Evolutionary conservation across 768 basidiomycete genomes (phyloP).

Genomic region (Rhizopogon sp.): DNA sequence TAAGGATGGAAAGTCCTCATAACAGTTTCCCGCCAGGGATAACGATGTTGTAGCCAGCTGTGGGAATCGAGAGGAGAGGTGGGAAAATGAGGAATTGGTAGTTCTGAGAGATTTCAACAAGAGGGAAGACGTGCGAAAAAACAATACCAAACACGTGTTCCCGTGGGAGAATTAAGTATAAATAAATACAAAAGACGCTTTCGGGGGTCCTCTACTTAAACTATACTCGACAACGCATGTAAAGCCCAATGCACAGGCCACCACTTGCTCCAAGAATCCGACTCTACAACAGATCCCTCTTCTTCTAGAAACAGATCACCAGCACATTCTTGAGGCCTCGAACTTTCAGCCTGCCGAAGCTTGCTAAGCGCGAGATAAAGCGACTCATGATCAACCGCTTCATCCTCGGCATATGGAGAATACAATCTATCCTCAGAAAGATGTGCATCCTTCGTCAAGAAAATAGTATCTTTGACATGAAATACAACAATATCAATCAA

Average conservation of each 20-base stretch:
- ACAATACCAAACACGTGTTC: slow-evolving; percentile 24
- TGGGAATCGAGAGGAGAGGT: slow-evolving; percentile 41
- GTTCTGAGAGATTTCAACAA: slow-evolving; percentile 2
- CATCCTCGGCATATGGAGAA: slow-evolving; percentile 31
- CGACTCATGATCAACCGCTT: slow-evolving; percentile 33
- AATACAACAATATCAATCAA: background rate
- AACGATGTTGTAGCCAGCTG: slow-evolving; percentile 34
- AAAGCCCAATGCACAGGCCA: background rate
- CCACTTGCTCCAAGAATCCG: background rate
- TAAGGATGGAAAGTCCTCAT: slow-evolving; percentile 41
- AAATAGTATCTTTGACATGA: slow-evolving; percentile 6
- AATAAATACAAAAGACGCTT: background rate
- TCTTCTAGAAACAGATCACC: slow-evolving; percentile 1
- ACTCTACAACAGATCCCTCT: background rate
- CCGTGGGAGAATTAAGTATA: slow-evolving; percentile 25
- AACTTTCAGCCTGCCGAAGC: slow-evolving; percentile 29
- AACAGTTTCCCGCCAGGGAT: slow-evolving; percentile 36
- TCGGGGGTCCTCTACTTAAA: background rate
- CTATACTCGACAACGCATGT: slow-evolving; percentile 1
- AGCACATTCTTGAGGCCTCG: slow-evolving; percentile 14
- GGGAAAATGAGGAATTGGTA: slow-evolving; percentile 34
- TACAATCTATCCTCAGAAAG: slow-evolving; percentile 19
- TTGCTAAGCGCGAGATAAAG: slow-evolving; percentile 28
- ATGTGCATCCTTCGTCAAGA: background rate
- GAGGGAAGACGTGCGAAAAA: slow-evolving; percentile 3